Percentiles rank a stretch among this genome's conserved stretches.
These are phyloP conservation scores for Claviceps sp. DNA, from an alignment of 2,329 filamentous ascomycete species.

Conservation along the genomic window DNA sequence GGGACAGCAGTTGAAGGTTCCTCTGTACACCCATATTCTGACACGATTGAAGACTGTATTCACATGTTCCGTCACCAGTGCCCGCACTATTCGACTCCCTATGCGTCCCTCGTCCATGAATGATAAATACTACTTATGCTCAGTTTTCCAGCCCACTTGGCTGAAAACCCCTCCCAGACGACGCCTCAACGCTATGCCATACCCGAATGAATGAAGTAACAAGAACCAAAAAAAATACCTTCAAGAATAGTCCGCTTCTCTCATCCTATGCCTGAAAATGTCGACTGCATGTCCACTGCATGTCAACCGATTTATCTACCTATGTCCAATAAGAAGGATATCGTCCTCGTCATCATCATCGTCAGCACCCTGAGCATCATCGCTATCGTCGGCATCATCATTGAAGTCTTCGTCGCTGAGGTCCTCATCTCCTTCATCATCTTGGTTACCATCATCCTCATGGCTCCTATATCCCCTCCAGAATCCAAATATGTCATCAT, in stretches of 20 bases:
- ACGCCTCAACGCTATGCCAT: not conserved
- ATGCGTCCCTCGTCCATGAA: not conserved
- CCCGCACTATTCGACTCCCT: not conserved
- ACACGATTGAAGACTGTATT: not conserved
- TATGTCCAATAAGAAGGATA: conserved; percentile 36
- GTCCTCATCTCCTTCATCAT: conserved; percentile 31
- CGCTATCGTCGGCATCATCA: conserved; percentile 31
- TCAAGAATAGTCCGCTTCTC: not conserved
- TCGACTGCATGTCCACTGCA: too few relatives aligned
- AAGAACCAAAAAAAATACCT: not conserved
- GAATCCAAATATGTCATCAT: conserved; percentile 43
- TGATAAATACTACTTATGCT: not conserved
- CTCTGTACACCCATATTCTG: not conserved
- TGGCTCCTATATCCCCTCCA: conserved; percentile 30
- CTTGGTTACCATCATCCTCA: conserved; percentile 27
- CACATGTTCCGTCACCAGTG: not conserved
- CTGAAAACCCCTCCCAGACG: not conserved
- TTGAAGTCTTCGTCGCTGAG: conserved; percentile 30
- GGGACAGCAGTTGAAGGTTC: not conserved
- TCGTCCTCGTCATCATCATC: conserved; percentile 33
- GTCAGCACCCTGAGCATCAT: conserved; percentile 28
- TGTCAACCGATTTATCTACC: conserved; percentile 18
- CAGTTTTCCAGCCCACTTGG: not conserved
- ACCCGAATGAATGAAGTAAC: not conserved
- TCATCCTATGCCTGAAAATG: not conserved